Percentiles rank a stretch among this genome's conserved stretches.
Conservation (phyloP, 495 filamentous ascomycete species). For the Elaphomyces granulatus region DNA sequence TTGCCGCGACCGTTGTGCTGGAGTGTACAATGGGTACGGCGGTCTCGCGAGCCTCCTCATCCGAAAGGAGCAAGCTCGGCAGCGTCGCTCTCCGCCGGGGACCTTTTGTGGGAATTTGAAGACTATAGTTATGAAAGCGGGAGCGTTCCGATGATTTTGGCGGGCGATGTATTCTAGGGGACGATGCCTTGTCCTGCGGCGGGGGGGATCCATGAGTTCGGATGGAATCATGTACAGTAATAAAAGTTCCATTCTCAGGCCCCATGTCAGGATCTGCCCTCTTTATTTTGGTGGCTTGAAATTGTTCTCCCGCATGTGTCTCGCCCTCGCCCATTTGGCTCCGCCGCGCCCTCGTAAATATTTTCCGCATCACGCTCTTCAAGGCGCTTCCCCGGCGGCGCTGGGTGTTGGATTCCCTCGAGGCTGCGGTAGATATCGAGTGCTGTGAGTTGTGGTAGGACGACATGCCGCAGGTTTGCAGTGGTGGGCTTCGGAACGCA, state of each 20-base stretch:
- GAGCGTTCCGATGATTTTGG: conserved; percentile 11
- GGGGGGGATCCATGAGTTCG: neutral
- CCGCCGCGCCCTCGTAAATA: conserved; percentile 31
- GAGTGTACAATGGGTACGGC: conserved; percentile 1
- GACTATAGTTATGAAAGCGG: neutral
- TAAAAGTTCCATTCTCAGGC: neutral
- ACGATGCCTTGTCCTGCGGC: neutral
- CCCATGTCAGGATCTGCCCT: neutral
- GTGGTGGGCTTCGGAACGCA: neutral
- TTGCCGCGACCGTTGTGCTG: conserved; percentile 10
- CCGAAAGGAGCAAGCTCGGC: conserved; percentile 31
- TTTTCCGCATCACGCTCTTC: conserved; percentile 35
- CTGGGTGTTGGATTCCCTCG: conserved; percentile 11
- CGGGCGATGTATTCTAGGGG: conserved; percentile 4
- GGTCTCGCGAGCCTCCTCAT: conserved; percentile 22
- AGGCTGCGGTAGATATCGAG: conserved; percentile 3
- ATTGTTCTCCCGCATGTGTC: neutral
- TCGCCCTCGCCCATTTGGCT: conserved; percentile 24
- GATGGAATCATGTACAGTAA: neutral
- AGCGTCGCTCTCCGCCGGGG: conserved; percentile 27
- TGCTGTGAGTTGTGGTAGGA: conserved; percentile 1
- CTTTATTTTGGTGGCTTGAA: neutral
- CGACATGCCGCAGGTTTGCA: neutral
- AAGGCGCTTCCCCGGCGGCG: conserved; percentile 32
- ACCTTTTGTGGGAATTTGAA: neutral